These are phyloP conservation scores for Smallanthus sonchifolius DNA, from an alignment of 129 eudicot genomes.

Conservation along the genomic window DNA sequence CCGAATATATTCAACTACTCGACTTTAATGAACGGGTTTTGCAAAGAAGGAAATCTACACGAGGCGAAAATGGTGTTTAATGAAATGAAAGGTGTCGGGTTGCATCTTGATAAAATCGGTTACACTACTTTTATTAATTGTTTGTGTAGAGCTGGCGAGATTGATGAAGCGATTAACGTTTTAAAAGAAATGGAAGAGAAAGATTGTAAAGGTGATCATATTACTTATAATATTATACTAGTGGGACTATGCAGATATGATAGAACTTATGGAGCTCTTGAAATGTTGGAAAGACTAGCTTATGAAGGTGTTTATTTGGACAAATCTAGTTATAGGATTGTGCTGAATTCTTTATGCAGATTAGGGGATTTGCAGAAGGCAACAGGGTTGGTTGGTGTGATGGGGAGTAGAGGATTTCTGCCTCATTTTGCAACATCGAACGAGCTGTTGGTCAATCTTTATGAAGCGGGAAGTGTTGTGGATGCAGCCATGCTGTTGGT, in stretches of 20 bases:
- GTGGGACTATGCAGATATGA: slow-evolving; percentile 57
- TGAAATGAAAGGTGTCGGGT: slow-evolving; percentile 52
- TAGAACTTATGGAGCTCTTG: slow-evolving; percentile 60
- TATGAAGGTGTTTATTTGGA: slow-evolving; percentile 58
- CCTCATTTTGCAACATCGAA: slow-evolving; percentile 89
- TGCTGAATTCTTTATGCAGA: slow-evolving; percentile 54
- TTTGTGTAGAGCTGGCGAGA: slow-evolving; percentile 50
- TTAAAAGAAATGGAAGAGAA: slow-evolving; percentile 61
- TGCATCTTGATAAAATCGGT: slow-evolving; percentile 56
- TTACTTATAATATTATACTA: slow-evolving; percentile 64
- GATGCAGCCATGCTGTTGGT: slow-evolving; percentile 46
- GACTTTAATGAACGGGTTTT: slow-evolving; percentile 69
- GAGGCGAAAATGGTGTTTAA: slow-evolving; percentile 58
- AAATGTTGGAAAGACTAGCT: slow-evolving; percentile 58
- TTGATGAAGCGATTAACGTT: slow-evolving; percentile 56
- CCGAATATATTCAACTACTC: slow-evolving; percentile 72
- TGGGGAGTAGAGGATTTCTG: slow-evolving; percentile 64
- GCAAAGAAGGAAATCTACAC: slow-evolving; percentile 50
- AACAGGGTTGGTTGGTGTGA: slow-evolving; percentile 41
- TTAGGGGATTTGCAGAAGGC: slow-evolving; percentile 54
- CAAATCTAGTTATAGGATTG: slow-evolving; percentile 75
- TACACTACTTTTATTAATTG: slow-evolving; percentile 67
- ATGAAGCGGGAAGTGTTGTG: slow-evolving; percentile 55
- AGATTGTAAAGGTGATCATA: slow-evolving; percentile 62
- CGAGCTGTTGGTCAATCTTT: slow-evolving; percentile 51